phyloP scores from a whole-genome alignment of 306 rosid species.

The Fagus crenata region DNA sequence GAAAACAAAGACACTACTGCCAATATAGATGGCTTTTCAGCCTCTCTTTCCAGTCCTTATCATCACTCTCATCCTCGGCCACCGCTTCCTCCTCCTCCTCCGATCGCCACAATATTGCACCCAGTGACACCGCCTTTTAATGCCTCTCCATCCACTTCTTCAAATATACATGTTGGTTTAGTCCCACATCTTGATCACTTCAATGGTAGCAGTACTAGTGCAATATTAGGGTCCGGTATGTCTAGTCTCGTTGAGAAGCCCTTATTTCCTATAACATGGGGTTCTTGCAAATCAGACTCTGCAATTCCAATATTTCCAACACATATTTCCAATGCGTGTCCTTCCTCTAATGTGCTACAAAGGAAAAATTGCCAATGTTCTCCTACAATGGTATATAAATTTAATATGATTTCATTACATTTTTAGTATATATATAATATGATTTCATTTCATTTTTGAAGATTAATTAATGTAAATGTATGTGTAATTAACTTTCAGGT shows the following conservation, averaged over 20 bases:
- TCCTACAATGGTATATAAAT: constrained; percentile 32
- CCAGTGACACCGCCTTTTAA: neutral
- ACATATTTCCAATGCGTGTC: constrained; percentile 25
- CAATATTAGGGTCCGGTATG: constrained; percentile 22
- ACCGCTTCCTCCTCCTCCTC: neutral
- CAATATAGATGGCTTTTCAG: constrained; percentile 23
- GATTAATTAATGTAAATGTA: too few relatives aligned
- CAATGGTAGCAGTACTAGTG: constrained; percentile 10
- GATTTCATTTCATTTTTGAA: neutral
- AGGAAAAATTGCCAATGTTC: constrained; percentile 27
- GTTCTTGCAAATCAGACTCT: constrained; percentile 23
- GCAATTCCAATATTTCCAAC: constrained; percentile 27
- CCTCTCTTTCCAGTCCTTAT: constrained; percentile 24
- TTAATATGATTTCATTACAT: neutral
- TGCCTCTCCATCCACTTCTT: neutral
- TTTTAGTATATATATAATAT: neutral
- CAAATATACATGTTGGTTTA: constrained; percentile 10
- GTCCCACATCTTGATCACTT: constrained; percentile 34
- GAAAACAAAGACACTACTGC: constrained; percentile 15
- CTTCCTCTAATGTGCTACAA: constrained; percentile 29
- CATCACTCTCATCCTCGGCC: constrained; percentile 5
- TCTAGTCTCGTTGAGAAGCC: constrained; percentile 24
- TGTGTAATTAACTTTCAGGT: constrained; percentile 32
- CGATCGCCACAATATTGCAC: neutral
- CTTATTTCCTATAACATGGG: constrained; percentile 20